These are phyloP conservation scores for Dipodascus albidus DNA, from an alignment of 805 yeast genomes.

Conservation along the genomic window DNA sequence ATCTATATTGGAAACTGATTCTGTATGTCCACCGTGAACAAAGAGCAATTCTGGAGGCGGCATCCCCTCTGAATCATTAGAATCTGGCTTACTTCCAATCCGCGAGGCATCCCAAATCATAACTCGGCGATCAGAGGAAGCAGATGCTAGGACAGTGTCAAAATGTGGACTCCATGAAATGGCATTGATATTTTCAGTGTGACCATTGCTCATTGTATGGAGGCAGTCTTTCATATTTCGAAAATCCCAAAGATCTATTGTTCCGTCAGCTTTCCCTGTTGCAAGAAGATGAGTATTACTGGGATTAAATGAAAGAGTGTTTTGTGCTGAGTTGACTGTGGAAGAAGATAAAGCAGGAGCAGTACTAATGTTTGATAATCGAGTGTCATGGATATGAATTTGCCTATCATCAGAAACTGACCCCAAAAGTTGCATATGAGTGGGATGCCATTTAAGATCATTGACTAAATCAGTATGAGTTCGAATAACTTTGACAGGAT, in stretches of 20 bases:
- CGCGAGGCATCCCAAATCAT: conserved; percentile 46
- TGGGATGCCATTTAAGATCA: conserved; percentile 57
- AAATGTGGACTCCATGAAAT: conserved; percentile 61
- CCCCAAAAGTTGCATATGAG: conserved; percentile 50
- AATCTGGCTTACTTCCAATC: conserved; percentile 9
- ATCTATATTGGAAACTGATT: conserved; percentile 72
- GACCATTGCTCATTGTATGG: conserved; percentile 26
- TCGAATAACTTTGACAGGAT: conserved; percentile 18
- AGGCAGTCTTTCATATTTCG: conserved; percentile 31
- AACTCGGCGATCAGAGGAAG: conserved; percentile 46
- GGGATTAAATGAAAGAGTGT: conserved; percentile 50
- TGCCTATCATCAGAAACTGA: conserved; percentile 55
- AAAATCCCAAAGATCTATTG: conserved; percentile 52
- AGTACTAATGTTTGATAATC: conserved; percentile 21
- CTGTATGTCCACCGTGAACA: conserved; percentile 75
- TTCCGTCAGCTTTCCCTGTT: conserved; percentile 54
- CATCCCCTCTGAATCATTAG: conserved; percentile 12
- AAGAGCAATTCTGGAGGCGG: conserved; percentile 34
- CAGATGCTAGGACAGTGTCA: conserved; percentile 46
- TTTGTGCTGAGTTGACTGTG: conserved; percentile 31
- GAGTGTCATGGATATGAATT: conserved; percentile 42
- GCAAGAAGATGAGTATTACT: conserved; percentile 46
- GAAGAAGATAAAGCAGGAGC: conserved; percentile 8
- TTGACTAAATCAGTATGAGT: conserved; percentile 46
- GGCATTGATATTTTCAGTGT: conserved; percentile 47